phyloP scores from a whole-genome alignment of 176 grass and related monocot species.

The Cymbopogon citratus region DNA sequence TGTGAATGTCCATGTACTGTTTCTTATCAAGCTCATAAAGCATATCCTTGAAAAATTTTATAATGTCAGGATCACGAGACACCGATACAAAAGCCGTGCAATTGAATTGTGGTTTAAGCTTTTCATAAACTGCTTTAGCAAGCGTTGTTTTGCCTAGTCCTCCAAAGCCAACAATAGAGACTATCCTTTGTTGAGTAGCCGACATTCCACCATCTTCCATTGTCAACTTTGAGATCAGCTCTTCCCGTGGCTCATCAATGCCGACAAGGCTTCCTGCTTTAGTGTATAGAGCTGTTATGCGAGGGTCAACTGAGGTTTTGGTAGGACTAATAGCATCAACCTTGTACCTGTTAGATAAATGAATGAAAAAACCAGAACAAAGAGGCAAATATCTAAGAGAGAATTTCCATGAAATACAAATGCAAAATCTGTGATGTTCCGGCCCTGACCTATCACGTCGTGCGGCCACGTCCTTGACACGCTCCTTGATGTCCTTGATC shows the following conservation, averaged over 20 bases:
- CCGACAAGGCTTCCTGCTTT: neutral
- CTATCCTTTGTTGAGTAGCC: neutral
- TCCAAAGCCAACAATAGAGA: neutral
- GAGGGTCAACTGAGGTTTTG: neutral
- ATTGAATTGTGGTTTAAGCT: neutral
- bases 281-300: neutral
- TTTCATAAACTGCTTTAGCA: neutral
- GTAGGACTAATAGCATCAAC: neutral
- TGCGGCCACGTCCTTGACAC: neutral
- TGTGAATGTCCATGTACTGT: neutral
- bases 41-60: neutral
- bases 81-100: neutral
- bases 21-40: neutral
- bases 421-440: neutral
- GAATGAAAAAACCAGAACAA: neutral
- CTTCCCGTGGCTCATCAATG: neutral
- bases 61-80: neutral
- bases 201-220: too few relatives aligned
- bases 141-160: constrained; percentile 3
- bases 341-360: neutral
- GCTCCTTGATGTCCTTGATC: neutral
- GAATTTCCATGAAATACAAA: rapidly evolving
- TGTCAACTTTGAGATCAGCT: neutral
- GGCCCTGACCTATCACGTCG: neutral
- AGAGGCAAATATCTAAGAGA: neutral